These are phyloP conservation scores for Marasmius fiardii DNA, from an alignment of 1,284 basidiomycete genomes.

Conservation along the genomic window DNA sequence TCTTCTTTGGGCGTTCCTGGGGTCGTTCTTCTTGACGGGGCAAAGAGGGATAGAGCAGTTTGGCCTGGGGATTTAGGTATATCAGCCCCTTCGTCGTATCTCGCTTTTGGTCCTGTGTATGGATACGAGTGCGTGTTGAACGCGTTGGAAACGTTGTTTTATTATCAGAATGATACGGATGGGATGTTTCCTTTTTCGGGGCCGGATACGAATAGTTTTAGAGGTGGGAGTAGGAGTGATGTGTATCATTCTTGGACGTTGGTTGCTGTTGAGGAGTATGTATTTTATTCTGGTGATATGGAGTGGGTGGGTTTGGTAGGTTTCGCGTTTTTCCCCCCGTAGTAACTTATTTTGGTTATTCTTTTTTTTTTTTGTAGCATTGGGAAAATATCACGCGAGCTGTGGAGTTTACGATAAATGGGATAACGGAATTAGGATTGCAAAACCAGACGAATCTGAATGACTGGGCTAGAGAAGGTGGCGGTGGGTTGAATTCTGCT, in stretches of 20 bases:
- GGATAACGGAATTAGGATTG: conserved; percentile 42
- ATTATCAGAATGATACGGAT: conserved; percentile 26
- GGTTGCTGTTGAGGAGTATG: conserved; percentile 43
- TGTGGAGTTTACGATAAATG: conserved; percentile 38
- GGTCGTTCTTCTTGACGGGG: conserved; percentile 32
- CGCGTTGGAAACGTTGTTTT: conserved; percentile 29
- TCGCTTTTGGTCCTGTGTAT: conserved; percentile 29
- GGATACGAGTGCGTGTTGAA: conserved; percentile 31
- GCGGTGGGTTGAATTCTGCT: conserved; percentile 45
- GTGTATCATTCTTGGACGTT: conserved; percentile 45
- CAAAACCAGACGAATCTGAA: conserved; percentile 41
- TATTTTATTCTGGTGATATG: conserved; percentile 43
- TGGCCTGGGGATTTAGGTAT: conserved; percentile 31
- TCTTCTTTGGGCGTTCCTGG: conserved; percentile 29
- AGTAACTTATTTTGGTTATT: neutral
- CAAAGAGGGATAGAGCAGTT: conserved; percentile 31
- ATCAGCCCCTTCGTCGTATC: conserved; percentile 23
- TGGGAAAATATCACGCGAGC: conserved; percentile 54
- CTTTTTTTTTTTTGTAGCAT: neutral
- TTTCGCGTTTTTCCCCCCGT: neutral
- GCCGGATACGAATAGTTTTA: conserved; percentile 28
- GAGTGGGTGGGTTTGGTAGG: conserved; percentile 35
- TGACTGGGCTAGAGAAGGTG: conserved; percentile 49
- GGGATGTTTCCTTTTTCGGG: conserved; percentile 31
- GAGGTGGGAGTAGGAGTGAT: conserved; percentile 21